These are phyloP conservation scores for Penicillium turbatum DNA, from an alignment of 495 filamentous ascomycete genomes.

Conservation along the genomic window DNA sequence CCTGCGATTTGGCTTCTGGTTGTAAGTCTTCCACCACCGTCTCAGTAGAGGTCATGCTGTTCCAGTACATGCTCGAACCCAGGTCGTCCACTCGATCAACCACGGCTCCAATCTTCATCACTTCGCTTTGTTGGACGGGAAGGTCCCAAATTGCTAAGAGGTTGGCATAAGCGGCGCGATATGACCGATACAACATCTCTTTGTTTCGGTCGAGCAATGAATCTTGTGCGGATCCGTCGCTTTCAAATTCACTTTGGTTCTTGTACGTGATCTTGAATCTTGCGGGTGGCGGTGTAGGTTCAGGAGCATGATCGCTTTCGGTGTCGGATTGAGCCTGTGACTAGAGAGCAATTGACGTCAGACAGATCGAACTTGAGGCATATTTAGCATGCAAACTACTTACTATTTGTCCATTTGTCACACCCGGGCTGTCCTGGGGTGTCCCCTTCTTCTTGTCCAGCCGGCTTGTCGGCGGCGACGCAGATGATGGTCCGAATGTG, in stretches of 20 bases:
- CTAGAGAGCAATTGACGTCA: constrained; percentile 8
- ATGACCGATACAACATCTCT: constrained; percentile 58
- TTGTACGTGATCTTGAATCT: constrained; percentile 62
- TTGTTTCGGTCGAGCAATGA: constrained; percentile 66
- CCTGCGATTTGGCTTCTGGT: constrained; percentile 11
- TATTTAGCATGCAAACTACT: constrained; percentile 54
- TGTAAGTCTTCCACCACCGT: constrained; percentile 21
- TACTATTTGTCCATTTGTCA: constrained; percentile 53
- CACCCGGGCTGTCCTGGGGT: constrained; percentile 61
- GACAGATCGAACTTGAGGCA: background rate
- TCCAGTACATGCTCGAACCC: constrained; percentile 22
- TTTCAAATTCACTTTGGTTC: constrained; percentile 73
- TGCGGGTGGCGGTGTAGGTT: constrained; percentile 25
- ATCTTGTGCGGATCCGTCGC: constrained; percentile 63
- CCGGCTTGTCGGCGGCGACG: constrained; percentile 55
- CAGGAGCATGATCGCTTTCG: constrained; percentile 38
- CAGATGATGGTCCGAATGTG: constrained; percentile 58
- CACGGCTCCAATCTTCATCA: constrained; percentile 65
- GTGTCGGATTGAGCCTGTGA: constrained; percentile 43
- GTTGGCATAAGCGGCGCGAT: constrained; percentile 76
- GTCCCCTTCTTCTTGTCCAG: constrained; percentile 57
- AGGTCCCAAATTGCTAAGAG: constrained; percentile 80
- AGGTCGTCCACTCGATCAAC: constrained; percentile 13
- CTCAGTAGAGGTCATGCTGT: constrained; percentile 19
- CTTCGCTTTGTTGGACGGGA: constrained; percentile 67